A percentile compares a stretch with the other conserved stretches of the same genome.
These are phyloP conservation scores for Mycena galericulata DNA, from an alignment of 768 basidiomycete species.

Conservation along the genomic window DNA sequence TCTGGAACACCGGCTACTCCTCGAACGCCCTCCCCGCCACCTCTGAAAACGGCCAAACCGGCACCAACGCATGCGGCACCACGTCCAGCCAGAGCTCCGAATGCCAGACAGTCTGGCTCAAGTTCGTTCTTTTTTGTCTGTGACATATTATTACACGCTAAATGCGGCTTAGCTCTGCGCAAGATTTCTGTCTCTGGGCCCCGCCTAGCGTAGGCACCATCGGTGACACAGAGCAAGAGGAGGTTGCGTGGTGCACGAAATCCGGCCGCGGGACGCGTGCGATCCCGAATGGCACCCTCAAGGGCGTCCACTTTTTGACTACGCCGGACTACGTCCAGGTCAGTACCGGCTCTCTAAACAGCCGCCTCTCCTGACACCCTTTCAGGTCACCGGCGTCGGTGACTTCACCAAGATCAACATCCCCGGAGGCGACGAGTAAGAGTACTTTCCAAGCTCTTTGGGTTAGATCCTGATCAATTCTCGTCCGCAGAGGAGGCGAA, in stretches of 20 bases:
- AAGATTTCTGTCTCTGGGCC: conserved; percentile 82
- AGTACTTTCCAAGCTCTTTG: neutral
- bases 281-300: conserved; percentile 75
- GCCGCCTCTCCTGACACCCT: conserved; percentile 40
- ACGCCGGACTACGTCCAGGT: conserved; percentile 75
- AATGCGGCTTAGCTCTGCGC: conserved; percentile 53
- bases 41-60: conserved; percentile 71
- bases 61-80: conserved; percentile 77
- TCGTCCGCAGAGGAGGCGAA: conserved; percentile 67
- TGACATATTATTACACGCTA: conserved; percentile 9
- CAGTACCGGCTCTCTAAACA: conserved; percentile 50
- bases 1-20: conserved; percentile 65
- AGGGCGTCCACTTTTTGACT: conserved; percentile 76
- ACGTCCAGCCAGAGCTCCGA: conserved; percentile 65
- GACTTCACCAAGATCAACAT: conserved; percentile 80
- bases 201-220: conserved; percentile 64
- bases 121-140: conserved; percentile 55
- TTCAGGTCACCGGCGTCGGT: conserved; percentile 64
- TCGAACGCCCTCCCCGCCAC: conserved; percentile 55
- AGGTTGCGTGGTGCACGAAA: conserved; percentile 84
- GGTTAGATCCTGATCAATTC: neutral
- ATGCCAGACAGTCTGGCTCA: conserved; percentile 79
- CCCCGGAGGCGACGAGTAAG: conserved; percentile 56
- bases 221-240: conserved; percentile 74
- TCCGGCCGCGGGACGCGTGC: conserved; percentile 77